Evolutionary conservation across 768 basidiomycete genomes (phyloP).

Genomic region (Strobilomyces echinocephalus): DNA sequence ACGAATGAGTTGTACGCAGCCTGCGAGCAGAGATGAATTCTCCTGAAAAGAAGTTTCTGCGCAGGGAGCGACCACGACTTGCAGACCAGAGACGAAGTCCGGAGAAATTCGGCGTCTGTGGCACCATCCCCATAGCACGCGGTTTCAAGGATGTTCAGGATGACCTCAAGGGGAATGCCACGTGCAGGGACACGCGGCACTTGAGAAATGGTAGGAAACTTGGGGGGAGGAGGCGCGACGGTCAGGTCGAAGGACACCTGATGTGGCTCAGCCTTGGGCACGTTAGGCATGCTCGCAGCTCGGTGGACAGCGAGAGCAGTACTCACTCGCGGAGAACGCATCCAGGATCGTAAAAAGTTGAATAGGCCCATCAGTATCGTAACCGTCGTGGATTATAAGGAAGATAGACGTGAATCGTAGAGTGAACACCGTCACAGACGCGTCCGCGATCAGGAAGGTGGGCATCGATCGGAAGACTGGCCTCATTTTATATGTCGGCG

Average conservation of each 20-base stretch:
- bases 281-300: constrained; percentile 10
- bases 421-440: constrained; percentile 22
- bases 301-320: neutral
- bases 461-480: constrained; percentile 12
- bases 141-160: constrained; percentile 58
- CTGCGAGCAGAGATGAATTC: constrained; percentile 51
- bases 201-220: constrained; percentile 12
- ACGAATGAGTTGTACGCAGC: constrained; percentile 51
- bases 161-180: constrained; percentile 58
- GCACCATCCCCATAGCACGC: constrained; percentile 40
- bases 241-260: constrained; percentile 39
- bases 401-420: constrained; percentile 15
- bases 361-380: constrained; percentile 26
- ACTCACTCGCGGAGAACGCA: constrained; percentile 26
- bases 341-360: constrained; percentile 19
- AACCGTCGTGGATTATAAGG: constrained; percentile 19
- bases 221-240: constrained; percentile 23
- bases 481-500: constrained; percentile 27
- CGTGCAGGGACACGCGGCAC: constrained; percentile 21
- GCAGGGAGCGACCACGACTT: constrained; percentile 59
- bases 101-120: constrained; percentile 41
- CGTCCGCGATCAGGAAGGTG: constrained; percentile 16
- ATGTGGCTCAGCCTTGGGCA: constrained; percentile 29
- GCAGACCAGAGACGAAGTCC: constrained; percentile 59
- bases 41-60: constrained; percentile 61